A percentile compares a stretch with the other conserved stretches of the same genome.
These are phyloP conservation scores for Coemansia sp. DNA, from an alignment of 192 early-diverging fungal genomes.

Conservation along the genomic window DNA sequence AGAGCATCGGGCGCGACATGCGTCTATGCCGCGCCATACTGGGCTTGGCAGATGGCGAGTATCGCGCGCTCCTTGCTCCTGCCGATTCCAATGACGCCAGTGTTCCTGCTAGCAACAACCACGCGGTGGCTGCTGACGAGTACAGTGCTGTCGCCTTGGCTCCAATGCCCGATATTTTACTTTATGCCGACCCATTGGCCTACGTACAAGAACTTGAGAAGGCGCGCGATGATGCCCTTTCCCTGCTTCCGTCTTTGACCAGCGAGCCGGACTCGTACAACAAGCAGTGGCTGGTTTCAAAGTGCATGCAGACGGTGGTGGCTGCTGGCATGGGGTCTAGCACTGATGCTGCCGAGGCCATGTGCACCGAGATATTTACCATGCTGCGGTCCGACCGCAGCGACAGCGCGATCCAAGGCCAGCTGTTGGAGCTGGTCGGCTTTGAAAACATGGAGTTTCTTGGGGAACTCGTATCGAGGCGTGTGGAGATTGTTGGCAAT, in stretches of 20 bases:
- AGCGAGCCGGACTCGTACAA: not conserved
- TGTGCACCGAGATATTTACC: slow-evolving; percentile 32
- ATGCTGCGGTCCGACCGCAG: slow-evolving; percentile 27
- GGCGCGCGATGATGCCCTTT: not conserved
- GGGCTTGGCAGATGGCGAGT: not conserved
- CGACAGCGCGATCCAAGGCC: slow-evolving; percentile 44
- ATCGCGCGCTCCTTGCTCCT: not conserved
- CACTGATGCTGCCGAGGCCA: slow-evolving; percentile 13
- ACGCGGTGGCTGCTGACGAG: not conserved
- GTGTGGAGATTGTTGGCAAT: slow-evolving; percentile 22
- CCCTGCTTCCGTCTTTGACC: not conserved
- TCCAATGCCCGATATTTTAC: slow-evolving; percentile 34
- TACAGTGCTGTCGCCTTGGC: not conserved
- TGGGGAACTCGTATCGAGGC: slow-evolving; percentile 27
- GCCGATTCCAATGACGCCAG: not conserved
- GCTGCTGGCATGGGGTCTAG: slow-evolving; percentile 10
- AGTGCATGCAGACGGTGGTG: slow-evolving; percentile 11
- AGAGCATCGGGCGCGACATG: slow-evolving; percentile 27
- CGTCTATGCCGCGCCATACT: slow-evolving; percentile 17
- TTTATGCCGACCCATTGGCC: slow-evolving; percentile 19
- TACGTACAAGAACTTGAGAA: slow-evolving; percentile 26
- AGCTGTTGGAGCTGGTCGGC: slow-evolving; percentile 48
- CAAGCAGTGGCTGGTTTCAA: slow-evolving; percentile 29
- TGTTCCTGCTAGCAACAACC: not conserved
- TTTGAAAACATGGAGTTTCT: slow-evolving; percentile 50